Percentiles rank a stretch among this genome's conserved stretches.
Evolutionary conservation across 768 basidiomycete species (phyloP).

Genomic region (Omphalotus guepiniiformis): DNA sequence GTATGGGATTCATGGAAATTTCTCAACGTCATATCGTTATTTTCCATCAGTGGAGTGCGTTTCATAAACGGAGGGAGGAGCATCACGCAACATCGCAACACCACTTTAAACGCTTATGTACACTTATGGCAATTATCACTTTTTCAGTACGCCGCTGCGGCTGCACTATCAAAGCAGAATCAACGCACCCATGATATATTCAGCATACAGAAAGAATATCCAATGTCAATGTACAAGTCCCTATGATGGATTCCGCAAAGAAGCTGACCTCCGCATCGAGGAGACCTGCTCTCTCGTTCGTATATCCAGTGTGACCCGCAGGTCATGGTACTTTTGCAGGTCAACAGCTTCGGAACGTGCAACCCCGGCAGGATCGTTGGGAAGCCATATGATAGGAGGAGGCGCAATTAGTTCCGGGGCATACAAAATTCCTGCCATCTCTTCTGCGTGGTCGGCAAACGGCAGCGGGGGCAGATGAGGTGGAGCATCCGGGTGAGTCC

Average conservation of each 20-base stretch:
- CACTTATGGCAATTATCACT: no score
- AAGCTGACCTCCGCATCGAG: not conserved
- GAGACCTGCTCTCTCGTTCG: conserved; percentile 21
- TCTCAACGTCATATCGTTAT: no score
- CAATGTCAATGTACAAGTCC: no score
- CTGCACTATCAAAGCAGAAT: no score
- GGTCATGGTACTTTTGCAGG: conserved; percentile 67
- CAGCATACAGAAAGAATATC: no score
- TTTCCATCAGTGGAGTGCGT: no score
- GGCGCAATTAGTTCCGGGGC: conserved; percentile 80
- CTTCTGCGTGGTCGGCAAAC: conserved; percentile 72
- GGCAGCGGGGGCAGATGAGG: conserved; percentile 65
- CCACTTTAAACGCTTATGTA: no score
- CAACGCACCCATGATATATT: no score
- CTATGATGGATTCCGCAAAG: not conserved
- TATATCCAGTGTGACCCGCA: conserved; percentile 69
- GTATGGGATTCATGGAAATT: no score
- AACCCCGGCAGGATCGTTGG: conserved; percentile 70
- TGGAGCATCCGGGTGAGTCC: conserved; percentile 71
- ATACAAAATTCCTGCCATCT: conserved; percentile 75
- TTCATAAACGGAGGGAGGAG: no score
- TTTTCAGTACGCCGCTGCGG: no score
- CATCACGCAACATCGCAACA: no score
- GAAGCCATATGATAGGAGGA: conserved; percentile 80
- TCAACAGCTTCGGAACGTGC: conserved; percentile 74